A percentile compares a stretch with the other conserved stretches of the same genome.
phyloP scores from a whole-genome alignment of 768 basidiomycete genomes.

The Kwoniella europaea region DNA sequence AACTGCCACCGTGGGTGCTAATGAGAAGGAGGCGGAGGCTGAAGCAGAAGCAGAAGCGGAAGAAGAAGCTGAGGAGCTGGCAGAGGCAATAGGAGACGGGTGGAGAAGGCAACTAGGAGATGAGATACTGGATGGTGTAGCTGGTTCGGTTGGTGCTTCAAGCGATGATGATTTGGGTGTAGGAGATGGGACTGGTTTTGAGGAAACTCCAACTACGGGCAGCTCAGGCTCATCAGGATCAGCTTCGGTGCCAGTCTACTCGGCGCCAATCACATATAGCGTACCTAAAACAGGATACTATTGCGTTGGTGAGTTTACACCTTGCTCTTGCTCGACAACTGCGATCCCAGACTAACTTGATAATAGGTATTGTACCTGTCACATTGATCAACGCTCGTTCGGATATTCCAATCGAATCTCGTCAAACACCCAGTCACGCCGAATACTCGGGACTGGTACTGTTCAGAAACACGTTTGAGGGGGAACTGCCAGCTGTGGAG shows the following conservation, averaged over 20 bases:
- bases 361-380: constrained; percentile 80
- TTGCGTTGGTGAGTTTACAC: constrained; percentile 75
- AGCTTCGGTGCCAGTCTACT: constrained; percentile 60
- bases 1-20: not conserved
- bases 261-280: constrained; percentile 76
- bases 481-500: constrained; percentile 86
- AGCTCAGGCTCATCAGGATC: not conserved
- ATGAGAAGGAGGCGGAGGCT: constrained; percentile 21
- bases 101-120: constrained; percentile 17
- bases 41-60: constrained; percentile 28
- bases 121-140: constrained; percentile 19
- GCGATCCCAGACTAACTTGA: not conserved
- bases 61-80: constrained; percentile 22
- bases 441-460: constrained; percentile 76
- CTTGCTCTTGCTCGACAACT: constrained; percentile 1
- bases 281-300: constrained; percentile 92
- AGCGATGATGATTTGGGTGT: constrained; percentile 17
- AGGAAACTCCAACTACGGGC: constrained; percentile 15
- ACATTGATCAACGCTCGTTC: constrained; percentile 67
- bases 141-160: not conserved
- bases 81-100: constrained; percentile 19
- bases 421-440: constrained; percentile 72
- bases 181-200: not conserved
- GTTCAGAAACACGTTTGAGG: constrained; percentile 86
- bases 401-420: constrained; percentile 31